These are phyloP conservation scores for Zizania latifolia DNA, from an alignment of 176 grass and related monocot species.

Conservation along the genomic window DNA sequence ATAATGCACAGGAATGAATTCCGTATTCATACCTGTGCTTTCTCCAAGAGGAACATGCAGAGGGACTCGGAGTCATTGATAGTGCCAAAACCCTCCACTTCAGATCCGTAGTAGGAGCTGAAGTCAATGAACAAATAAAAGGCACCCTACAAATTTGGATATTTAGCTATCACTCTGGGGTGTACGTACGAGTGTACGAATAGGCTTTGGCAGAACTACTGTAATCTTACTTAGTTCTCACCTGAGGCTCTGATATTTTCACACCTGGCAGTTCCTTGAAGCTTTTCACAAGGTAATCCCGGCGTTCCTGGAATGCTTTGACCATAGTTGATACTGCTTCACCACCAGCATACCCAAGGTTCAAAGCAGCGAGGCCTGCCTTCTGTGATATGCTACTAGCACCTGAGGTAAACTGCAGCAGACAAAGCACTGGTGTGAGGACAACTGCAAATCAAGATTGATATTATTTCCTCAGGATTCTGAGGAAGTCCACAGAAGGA, in stretches of 20 bases:
- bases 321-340: slow-evolving; percentile 75
- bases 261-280: slow-evolving; percentile 70
- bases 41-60: slow-evolving; percentile 58
- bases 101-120: slow-evolving; percentile 55
- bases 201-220: not conserved
- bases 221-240: slow-evolving; percentile 20
- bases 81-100: slow-evolving; percentile 58
- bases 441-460: not conserved
- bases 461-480: not conserved
- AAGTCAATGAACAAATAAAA: slow-evolving; percentile 76
- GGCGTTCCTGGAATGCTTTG: slow-evolving; percentile 74
- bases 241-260: slow-evolving; percentile 75
- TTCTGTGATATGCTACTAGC: slow-evolving; percentile 94
- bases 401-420: slow-evolving; percentile 63
- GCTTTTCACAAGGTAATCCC: slow-evolving; percentile 65
- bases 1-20: not conserved
- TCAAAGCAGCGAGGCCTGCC: slow-evolving; percentile 73
- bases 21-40: slow-evolving; percentile 40
- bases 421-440: not conserved
- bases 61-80: slow-evolving; percentile 50
- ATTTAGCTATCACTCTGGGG: not conserved
- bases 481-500: not conserved
- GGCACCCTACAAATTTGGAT: slow-evolving; percentile 43
- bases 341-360: slow-evolving; percentile 76
- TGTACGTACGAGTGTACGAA: not conserved